Evolutionary conservation across 1,284 basidiomycete species (phyloP).

Genomic region (Phylloboletellus chloephorus): DNA sequence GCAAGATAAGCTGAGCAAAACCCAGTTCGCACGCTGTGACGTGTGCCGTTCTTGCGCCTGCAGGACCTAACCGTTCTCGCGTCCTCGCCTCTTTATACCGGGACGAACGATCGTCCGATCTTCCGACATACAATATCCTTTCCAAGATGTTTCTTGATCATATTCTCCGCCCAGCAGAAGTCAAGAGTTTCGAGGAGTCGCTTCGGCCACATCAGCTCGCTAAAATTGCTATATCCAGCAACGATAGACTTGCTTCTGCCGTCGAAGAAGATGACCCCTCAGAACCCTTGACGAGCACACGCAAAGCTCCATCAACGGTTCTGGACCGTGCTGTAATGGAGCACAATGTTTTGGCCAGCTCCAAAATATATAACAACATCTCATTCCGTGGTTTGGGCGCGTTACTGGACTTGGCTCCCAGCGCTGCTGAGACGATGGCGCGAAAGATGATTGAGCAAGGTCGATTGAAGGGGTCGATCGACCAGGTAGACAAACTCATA

Average conservation of each 20-base stretch:
- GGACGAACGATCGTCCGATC: constrained; percentile 81
- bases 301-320: constrained; percentile 89
- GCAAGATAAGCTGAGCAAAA: constrained; percentile 7
- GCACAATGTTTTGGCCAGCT: constrained; percentile 94
- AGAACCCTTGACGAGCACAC: constrained; percentile 58
- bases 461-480: constrained; percentile 84
- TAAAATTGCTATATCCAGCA: constrained; percentile 75
- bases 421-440: constrained; percentile 90
- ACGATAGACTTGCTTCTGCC: constrained; percentile 66
- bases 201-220: constrained; percentile 93
- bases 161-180: constrained; percentile 84
- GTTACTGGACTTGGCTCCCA: constrained; percentile 78
- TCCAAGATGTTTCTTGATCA: constrained; percentile 97
- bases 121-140: constrained; percentile 85
- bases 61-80: constrained; percentile 91
- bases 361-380: constrained; percentile 93
- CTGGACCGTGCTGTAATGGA: constrained; percentile 97
- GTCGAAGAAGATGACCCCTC: constrained; percentile 50
- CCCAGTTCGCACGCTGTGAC: constrained; percentile 84
- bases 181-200: constrained; percentile 83
- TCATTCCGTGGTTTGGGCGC: constrained; percentile 84
- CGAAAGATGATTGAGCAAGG: constrained; percentile 96
- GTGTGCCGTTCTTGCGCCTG: constrained; percentile 94
- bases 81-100: constrained; percentile 88
- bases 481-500: constrained; percentile 89